Base-by-base conservation (phyloP, 805 yeast genomes). In the Candida rishiriensis region DNA sequence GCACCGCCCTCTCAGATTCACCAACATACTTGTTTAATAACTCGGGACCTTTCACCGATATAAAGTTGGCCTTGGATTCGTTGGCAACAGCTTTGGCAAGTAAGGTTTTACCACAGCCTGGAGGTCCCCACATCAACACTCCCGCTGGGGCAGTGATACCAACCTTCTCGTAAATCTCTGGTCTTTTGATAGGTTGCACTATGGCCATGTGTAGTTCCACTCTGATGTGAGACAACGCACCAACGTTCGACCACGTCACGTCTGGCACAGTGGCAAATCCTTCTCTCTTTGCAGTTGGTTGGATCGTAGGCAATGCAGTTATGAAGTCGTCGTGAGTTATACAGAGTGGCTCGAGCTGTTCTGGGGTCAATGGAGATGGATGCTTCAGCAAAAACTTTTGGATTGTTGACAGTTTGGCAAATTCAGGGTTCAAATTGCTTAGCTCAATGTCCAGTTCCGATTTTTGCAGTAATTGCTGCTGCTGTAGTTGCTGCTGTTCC, bases 201-300 rank as follows among this genome's bases (percentile, higher is more conserved):
- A 93, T 88, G 12, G 98, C 96, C 93, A 89, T 88, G 60, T 93
- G 96, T 29, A 93, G 71, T 63, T 93, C 98, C 61, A 88, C 83
- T 54, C 99, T 75, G 31, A 88, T 82, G 14, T 78, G 74, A 8
- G 78, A 66, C 48, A 93, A 71, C 0, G 98, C 99, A 50, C 99
- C 99, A 31, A 93, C 96, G 59, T 84, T 85, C 6, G 83, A 77
- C 99, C 99, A 93, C 7, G 95, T 81, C 3, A 93, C 97, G 61
- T 93, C 98, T 0, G 99, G 99, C 11, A 93, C 95, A 0, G 98
- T 93, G 0, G 99, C 97, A 66, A 93, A 93, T 0, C 99, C 99
- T 71, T 93, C 99, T 63, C 99, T 83, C 60, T 90, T 91, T 1
- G 97, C 96, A 0, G 97, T 88, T 10, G 99, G 99, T 67, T 93